Evolutionary conservation across 2,329 filamentous ascomycete genomes (phyloP), one percentile per base, ranked within the genome.

Genomic region (Ophiostoma montium): DNA sequence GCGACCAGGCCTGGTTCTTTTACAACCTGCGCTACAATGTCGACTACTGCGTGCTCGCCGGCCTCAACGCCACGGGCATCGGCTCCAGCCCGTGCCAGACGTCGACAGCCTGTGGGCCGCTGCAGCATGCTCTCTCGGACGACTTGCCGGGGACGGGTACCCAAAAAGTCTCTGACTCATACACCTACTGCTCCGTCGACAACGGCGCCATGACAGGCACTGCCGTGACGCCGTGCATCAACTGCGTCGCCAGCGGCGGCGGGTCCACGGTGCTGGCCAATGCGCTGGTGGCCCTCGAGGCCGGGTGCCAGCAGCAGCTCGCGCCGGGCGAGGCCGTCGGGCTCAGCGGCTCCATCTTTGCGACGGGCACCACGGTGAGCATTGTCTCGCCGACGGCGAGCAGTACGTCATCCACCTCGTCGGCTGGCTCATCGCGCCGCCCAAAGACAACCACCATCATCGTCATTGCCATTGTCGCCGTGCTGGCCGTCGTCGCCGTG

Each of bases 1-100:
- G 61, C 49, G 74, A 78, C 53, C 71, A 74, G 52, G 63, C 65
- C 44, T 76, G 73, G 74, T 77, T 76, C 53, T 55, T 77, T 39
- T 75, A 78, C 54, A 77, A 78, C 54, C 57, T 76, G 39, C 65
- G 73, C 53, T 76, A 73, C 57, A 63, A 69, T 12, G 65, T 76
- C 41, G 66, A 70, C 49, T 70, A 70, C 52, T 78, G 74, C 57
- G 56, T 77, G 43, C 72, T 75, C 56, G 70, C 68, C 10, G 73
- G 66, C 50, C 72, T 70, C 13, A 70, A 76, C 53, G 70, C 65
- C 38, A 67, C 67, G 0, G 63, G 59, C 15, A 8, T 69, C 10
- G 64, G 62, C 9, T 68, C 69, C 1, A 68, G 63, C 12, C 73
- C 73, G 1, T 78, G 74, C 59, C 64, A 67, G 35, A 76, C 72